Evolutionary conservation across 1,284 basidiomycete species (phyloP).

Genomic region (Puccinia horiana): DNA sequence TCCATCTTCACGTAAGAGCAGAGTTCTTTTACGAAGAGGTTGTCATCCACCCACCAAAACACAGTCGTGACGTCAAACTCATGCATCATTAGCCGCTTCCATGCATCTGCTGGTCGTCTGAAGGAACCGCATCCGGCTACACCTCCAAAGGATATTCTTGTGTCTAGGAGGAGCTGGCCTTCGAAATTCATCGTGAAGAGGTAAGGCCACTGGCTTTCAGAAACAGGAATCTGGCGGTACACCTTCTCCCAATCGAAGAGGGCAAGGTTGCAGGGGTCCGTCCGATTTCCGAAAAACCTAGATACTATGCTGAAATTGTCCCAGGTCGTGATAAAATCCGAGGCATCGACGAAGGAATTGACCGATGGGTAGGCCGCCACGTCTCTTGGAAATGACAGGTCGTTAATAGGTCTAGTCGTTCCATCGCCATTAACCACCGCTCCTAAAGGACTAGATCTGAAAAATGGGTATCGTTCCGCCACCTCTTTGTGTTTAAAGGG

Average conservation of each 20-base stretch:
- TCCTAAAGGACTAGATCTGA: too few species aligned
- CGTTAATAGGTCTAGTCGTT: not conserved
- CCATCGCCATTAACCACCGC: not conserved
- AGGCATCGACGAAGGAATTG: not conserved
- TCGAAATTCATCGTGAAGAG: too few species aligned
- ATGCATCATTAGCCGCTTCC: not conserved
- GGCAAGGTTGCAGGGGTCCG: not conserved
- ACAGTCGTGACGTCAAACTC: not conserved
- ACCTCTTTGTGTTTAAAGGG: not conserved
- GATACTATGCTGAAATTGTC: not conserved
- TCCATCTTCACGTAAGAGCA: not conserved
- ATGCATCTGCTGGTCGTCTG: constrained; percentile 3
- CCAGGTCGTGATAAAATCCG: not conserved
- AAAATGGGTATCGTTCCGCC: not conserved
- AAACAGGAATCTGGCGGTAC: too few species aligned
- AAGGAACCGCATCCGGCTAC: not conserved
- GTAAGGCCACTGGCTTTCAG: too few species aligned
- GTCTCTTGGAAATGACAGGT: not conserved
- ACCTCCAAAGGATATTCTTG: not conserved
- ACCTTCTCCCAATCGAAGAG: too few species aligned
- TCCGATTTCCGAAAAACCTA: not conserved
- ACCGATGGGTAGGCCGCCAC: not conserved
- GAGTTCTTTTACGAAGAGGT: not conserved
- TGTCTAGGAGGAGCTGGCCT: not conserved
- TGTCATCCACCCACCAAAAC: constrained; percentile 20